phyloP scores from a whole-genome alignment of 2,329 filamentous ascomycete genomes.

The Fusarium euwallaceae region DNA sequence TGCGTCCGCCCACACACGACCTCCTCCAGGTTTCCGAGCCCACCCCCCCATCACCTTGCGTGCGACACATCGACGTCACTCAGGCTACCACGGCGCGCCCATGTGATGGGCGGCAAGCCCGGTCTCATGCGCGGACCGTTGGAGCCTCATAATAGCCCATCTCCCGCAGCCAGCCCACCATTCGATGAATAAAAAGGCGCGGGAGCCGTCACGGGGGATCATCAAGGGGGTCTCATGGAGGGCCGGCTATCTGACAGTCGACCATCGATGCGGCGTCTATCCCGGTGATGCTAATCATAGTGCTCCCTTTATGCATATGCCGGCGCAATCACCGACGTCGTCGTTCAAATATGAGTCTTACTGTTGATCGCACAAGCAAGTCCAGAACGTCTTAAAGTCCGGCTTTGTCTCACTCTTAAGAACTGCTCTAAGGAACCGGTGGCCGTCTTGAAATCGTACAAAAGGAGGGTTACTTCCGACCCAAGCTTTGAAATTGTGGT shows the following conservation, averaged over 20 bases:
- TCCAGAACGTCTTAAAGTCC: constrained; percentile 15
- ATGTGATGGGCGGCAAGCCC: constrained; percentile 42
- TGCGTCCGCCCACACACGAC: constrained; percentile 9
- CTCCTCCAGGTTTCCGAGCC: constrained; percentile 4
- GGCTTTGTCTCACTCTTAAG: constrained; percentile 23
- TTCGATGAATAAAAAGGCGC: neutral
- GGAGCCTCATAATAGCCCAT: constrained; percentile 18
- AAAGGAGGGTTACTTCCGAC: constrained; percentile 17
- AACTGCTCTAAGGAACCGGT: constrained; percentile 5
- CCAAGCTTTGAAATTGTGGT: constrained; percentile 7
- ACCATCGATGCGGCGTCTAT: neutral
- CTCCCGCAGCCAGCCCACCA: neutral
- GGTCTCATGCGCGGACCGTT: constrained; percentile 21
- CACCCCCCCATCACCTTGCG: constrained; percentile 17
- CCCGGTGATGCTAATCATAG: neutral
- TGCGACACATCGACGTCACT: constrained; percentile 38
- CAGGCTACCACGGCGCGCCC: constrained; percentile 22
- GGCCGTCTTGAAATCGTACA: constrained; percentile 7
- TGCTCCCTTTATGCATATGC: neutral
- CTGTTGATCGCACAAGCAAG: constrained; percentile 14
- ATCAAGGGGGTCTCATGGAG: neutral
- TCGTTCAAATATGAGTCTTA: neutral
- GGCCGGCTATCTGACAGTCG: neutral
- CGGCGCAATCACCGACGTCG: constrained; percentile 2
- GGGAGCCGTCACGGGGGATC: neutral